These are phyloP conservation scores for Talaromyces atroroseus DNA, from an alignment of 2,329 filamentous ascomycete genomes.

Conservation along the genomic window DNA sequence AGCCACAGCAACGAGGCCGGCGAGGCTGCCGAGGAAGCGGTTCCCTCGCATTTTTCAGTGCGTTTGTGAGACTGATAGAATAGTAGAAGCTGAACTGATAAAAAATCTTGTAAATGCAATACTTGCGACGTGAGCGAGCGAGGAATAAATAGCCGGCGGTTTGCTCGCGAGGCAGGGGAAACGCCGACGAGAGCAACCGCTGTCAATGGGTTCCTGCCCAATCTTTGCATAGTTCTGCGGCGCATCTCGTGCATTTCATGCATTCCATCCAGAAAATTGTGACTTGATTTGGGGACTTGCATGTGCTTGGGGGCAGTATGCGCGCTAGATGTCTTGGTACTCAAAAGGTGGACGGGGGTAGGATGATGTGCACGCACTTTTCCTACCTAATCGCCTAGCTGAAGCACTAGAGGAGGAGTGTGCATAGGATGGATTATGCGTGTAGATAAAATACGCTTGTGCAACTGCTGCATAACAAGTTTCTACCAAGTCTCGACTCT, in stretches of 20 bases:
- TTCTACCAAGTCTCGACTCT: too few relatives aligned
- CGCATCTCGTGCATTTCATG: neutral
- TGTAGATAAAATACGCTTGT: too few relatives aligned
- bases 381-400: neutral
- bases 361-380: neutral
- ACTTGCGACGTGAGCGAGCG: neutral
- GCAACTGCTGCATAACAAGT: too few relatives aligned
- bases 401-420: neutral
- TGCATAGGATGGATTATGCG: too few relatives aligned
- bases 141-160: neutral
- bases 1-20: neutral
- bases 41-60: slow-evolving; percentile 3
- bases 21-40: slow-evolving; percentile 2
- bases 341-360: neutral
- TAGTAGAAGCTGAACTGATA: neutral
- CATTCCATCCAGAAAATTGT: neutral
- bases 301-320: neutral
- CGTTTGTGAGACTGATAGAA: neutral
- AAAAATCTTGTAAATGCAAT: too few relatives aligned
- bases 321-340: too few relatives aligned
- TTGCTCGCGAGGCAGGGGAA: neutral
- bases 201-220: neutral
- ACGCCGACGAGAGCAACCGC: neutral
- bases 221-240: too few relatives aligned
- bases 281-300: neutral